Evolutionary conservation across 1,284 basidiomycete species (phyloP), one percentile per base, ranked within the genome.

Genomic region (Trametes hirsuta): DNA sequence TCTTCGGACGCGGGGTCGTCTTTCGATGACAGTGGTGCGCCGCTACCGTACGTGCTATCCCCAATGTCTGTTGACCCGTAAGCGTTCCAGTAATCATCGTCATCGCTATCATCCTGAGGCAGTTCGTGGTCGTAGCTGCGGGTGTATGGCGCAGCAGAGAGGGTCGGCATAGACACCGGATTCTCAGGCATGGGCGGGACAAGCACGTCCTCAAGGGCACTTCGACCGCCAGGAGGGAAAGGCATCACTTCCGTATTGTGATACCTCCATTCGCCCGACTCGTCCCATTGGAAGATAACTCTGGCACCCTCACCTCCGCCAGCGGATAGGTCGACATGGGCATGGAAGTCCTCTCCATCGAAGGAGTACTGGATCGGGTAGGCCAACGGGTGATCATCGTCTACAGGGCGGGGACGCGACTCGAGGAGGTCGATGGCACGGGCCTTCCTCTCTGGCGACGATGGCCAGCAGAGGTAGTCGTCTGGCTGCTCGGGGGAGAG

Each of bases 401-500:
- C 77, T 54, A 75, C 61, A 24, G 74, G 74, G 54, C 72, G 70
- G 22, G 75, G 74, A 41, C 79, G 71, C 41, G 69, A 68, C 61
- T 83, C 81, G 30, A 91, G 78, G 22, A 85, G 76, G 45, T 77
- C 74, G 54, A 82, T 70, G 40, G 69, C 69, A 41, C 62, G 68
- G 1, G 56, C 45, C 18, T 64, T 59, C 70, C 71, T 62, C 76
- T 74, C 62, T 68, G 75, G 64, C 72, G 74, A 50, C 69, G 67
- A 79, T 10, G 90, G 86, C 90, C 90, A 92, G 66, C 81, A 82
- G 49, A 91, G 77, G 69, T 91, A 91, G 6, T 81, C 76, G 24
- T 74, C 65, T 5, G 82, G 76, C 65, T 84, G 75, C 18, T 82
- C 75, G 10, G 81, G 77, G 15, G 78, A 70, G 58, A 91, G 76